A percentile compares a stretch with the other conserved stretches of the same genome.
These are phyloP conservation scores for Neoconidiobolus thromboides DNA, from an alignment of 371 early-diverging fungal species.

Conservation along the genomic window DNA sequence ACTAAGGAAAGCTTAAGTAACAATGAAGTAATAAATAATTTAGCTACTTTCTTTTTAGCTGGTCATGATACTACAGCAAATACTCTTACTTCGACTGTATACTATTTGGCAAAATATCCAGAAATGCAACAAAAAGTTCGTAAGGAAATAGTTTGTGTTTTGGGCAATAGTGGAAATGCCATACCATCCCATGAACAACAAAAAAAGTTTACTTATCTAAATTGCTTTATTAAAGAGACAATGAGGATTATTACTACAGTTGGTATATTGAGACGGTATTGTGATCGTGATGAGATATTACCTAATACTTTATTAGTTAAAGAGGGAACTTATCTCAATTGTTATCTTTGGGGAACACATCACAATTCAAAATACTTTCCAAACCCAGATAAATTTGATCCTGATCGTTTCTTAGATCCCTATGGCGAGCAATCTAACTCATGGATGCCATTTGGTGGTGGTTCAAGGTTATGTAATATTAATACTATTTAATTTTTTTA, in stretches of 20 bases:
- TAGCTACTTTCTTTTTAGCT: slow-evolving; percentile 19
- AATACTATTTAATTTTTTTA: background rate
- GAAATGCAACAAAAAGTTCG: slow-evolving; percentile 2
- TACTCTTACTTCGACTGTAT: slow-evolving; percentile 17
- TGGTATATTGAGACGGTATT: background rate
- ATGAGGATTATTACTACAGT: slow-evolving; percentile 2
- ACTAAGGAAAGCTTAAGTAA: slow-evolving; percentile 4
- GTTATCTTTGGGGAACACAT: background rate
- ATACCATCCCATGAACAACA: background rate
- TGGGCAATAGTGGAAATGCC: slow-evolving; percentile 13
- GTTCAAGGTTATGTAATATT: slow-evolving; percentile 8
- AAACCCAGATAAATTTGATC: background rate
- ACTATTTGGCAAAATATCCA: slow-evolving; percentile 14
- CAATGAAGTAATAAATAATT: slow-evolving; percentile 11
- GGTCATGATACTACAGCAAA: slow-evolving; percentile 24
- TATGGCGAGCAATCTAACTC: slow-evolving; percentile 26
- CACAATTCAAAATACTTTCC: background rate
- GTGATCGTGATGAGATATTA: background rate
- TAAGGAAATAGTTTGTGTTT: background rate
- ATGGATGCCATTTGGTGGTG: slow-evolving; percentile 20
- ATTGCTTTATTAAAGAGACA: background rate
- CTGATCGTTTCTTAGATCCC: background rate
- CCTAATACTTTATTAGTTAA: background rate
- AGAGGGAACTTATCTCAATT: background rate
- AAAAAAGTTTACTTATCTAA: background rate